A percentile compares a stretch with the other conserved stretches of the same genome.
Evolutionary conservation across 345 rosid species (phyloP).

Genomic region (Cardamine chenopodiifolia): DNA sequence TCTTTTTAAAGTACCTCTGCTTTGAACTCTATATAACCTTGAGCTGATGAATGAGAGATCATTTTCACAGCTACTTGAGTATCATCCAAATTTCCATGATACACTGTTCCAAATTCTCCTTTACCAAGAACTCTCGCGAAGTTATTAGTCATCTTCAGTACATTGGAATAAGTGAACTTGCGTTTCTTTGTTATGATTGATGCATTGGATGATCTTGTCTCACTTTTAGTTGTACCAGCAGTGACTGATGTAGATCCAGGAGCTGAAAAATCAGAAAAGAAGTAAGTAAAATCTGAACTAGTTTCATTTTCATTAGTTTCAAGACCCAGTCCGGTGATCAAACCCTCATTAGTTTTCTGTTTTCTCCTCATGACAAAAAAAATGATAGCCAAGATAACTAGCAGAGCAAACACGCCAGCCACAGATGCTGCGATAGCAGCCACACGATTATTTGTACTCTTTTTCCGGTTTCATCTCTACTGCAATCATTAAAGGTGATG

Average conservation of each 20-base stretch:
- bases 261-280: background rate
- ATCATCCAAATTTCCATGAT: conserved; percentile 39
- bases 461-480: background rate
- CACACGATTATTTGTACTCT: background rate
- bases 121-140: conserved; percentile 40
- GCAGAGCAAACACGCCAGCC: conserved; percentile 11
- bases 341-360: conserved; percentile 5
- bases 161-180: conserved; percentile 31
- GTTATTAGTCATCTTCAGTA: conserved; percentile 42
- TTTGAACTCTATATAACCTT: conserved; percentile 45
- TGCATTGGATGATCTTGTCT: conserved; percentile 17
- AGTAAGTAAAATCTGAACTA: background rate
- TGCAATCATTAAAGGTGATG: background rate
- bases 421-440: conserved; percentile 26
- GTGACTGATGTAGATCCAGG: background rate
- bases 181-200: conserved; percentile 32
- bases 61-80: conserved; percentile 45
- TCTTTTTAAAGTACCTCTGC: conserved; percentile 48
- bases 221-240: background rate
- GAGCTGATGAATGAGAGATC: conserved; percentile 45
- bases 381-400: conserved; percentile 24
- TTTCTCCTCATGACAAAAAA: background rate
- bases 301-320: background rate
- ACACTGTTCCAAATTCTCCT: conserved; percentile 49
- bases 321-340: background rate